These are phyloP conservation scores for Massariosphaeria phaeospora DNA, from an alignment of 495 filamentous ascomycete genomes.

Conservation along the genomic window DNA sequence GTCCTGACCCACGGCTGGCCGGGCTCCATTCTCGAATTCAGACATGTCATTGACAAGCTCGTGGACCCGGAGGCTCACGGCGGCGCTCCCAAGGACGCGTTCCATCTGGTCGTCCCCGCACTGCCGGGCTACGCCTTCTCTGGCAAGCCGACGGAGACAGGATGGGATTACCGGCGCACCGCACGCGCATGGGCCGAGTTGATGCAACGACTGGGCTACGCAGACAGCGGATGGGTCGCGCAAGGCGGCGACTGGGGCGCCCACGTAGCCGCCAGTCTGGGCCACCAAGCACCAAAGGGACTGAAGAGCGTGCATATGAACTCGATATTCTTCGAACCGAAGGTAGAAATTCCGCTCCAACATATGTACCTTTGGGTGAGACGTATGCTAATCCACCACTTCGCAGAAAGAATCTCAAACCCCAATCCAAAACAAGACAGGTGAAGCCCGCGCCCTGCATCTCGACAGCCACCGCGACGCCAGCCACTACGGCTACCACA, in stretches of 20 bases:
- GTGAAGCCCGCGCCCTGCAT: conserved; percentile 36
- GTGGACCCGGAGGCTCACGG: no score
- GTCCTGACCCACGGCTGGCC: conserved; percentile 39
- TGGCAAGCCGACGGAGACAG: conserved; percentile 47
- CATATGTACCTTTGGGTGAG: neutral
- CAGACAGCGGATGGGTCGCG: conserved; percentile 54
- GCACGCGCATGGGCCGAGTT: conserved; percentile 58
- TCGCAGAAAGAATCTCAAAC: conserved; percentile 22
- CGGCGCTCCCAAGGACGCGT: conserved; percentile 47
- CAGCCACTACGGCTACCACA: conserved; percentile 44
- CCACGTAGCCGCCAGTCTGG: conserved; percentile 54
- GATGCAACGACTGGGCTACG: conserved; percentile 64
- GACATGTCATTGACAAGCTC: no score
- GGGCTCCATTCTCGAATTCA: no score
- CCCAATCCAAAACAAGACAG: no score
- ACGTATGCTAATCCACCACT: neutral
- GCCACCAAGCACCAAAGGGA: conserved; percentile 50
- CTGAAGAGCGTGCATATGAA: conserved; percentile 56
- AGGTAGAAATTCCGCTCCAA: neutral
- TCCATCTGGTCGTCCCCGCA: conserved; percentile 65
- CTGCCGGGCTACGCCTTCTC: conserved; percentile 71
- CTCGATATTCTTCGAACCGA: conserved; percentile 54
- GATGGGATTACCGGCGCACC: conserved; percentile 55
- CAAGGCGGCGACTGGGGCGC: conserved; percentile 68
- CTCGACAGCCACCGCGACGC: conserved; percentile 38